Base-by-base conservation (phyloP, 2,329 filamentous ascomycete genomes). In the Colletotrichum sp. region DNA sequence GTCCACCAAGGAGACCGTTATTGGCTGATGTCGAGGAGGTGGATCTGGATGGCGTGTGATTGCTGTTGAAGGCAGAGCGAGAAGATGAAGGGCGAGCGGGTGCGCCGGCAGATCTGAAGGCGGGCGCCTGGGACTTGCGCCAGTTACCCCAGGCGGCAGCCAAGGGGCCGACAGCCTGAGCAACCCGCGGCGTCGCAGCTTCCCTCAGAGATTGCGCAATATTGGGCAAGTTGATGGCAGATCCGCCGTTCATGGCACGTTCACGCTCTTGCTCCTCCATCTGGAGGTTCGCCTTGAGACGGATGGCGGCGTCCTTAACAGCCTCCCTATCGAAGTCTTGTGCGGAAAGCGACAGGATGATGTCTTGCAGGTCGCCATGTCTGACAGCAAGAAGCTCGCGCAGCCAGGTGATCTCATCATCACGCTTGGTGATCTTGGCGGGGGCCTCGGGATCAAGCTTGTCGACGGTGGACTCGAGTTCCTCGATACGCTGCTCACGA, bases 191-290 rank as follows among this genome's bases (percentile, higher is more conserved):
- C 3, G 95, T 94, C 7, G 93, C 92, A 13, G 95, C 93, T 78
- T 96, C 92, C 78, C 92, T 92, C 63, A 96, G 93, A 36, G 95
- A 91, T 63, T 94, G 93, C 2, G 95, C 94, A 57, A 98, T 91
- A 55, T 94, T 95, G 6, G 95, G 94, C 79, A 97, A 88, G 70
- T 89, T 91, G 76, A 93, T 89, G 32, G 91, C 88, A 9, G 92
- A 94, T 16, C 91, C 91, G 64, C 93, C 93, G 70, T 94, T 93
- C 85, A 95, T 91, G 1, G 95, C 93, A 75, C 97, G 92, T 84
- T 99, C 96, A 68, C 95, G 95, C 85, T 98, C 96, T 83, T 98
- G 95, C 83, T 98, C 95, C 84, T 99, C 96, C 97, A 99, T 99
- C 83, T 99, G 95, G 43, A 99, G 89, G 81, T 98, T 98, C 16